Conservation (phyloP, 1,284 basidiomycete species). For the Tilletiopsis washingtonensis region DNA sequence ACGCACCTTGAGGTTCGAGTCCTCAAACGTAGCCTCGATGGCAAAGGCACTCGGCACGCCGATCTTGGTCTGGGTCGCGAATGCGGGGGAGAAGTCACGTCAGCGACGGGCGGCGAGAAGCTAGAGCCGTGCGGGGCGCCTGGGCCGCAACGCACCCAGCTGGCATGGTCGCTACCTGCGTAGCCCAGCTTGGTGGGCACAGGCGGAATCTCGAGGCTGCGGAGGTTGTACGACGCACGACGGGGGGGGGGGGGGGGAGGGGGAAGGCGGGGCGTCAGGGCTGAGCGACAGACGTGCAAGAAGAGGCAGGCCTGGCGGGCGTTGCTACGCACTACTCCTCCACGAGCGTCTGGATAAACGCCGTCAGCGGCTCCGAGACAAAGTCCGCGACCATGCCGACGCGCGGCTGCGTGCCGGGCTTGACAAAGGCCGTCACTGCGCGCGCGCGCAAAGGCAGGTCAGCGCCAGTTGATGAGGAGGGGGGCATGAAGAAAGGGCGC, state of each 20-base stretch:
- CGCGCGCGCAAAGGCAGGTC: too few species aligned
- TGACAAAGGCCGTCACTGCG: slow-evolving; percentile 68
- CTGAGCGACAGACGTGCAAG: too few species aligned
- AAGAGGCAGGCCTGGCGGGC: too few species aligned
- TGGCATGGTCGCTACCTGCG: slow-evolving; percentile 70
- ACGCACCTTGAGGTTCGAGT: slow-evolving; percentile 38
- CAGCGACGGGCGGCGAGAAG: too few species aligned
- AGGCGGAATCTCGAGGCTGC: slow-evolving; percentile 44
- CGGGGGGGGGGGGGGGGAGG: too few species aligned
- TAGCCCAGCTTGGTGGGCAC: slow-evolving; percentile 70
- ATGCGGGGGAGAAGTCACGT: too few species aligned
- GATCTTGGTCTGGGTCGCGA: too few species aligned
- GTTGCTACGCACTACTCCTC: too few species aligned
- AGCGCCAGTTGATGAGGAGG: neutral
- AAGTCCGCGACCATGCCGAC: slow-evolving; percentile 87
- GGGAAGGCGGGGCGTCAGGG: too few species aligned
- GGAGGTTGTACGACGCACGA: too few species aligned
- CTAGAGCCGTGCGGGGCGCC: too few species aligned
- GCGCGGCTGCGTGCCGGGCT: slow-evolving; percentile 73
- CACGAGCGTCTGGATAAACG: slow-evolving; percentile 65
- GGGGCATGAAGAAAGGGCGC: neutral
- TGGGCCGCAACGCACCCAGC: too few species aligned
- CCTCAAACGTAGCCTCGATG: slow-evolving; percentile 36
- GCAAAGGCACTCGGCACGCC: slow-evolving; percentile 48
- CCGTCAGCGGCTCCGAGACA: slow-evolving; percentile 62